Percentiles rank a stretch among this genome's conserved stretches.
Conservation (phyloP, 139 green algal species). For the Chlorella sp. region DNA sequence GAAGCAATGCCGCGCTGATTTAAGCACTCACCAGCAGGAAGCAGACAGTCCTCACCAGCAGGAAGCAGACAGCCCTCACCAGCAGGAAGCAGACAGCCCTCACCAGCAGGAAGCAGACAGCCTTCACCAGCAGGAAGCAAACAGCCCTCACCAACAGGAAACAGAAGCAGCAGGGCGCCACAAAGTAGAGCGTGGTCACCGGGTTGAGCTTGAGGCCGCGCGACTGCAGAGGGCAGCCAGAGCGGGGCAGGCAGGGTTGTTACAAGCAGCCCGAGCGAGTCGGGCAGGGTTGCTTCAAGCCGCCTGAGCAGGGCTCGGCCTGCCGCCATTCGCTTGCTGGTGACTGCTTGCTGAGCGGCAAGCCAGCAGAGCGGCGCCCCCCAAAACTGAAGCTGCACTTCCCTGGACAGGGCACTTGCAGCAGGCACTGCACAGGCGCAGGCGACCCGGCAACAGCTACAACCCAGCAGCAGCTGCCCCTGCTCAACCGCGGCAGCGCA, state of each 20-base stretch:
- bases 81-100: background rate
- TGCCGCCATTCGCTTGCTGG: too few relatives aligned
- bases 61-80: background rate
- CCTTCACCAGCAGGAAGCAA: background rate
- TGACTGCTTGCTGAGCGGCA: too few relatives aligned
- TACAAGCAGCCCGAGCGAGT: conserved; percentile 1
- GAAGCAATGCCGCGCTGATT: too few relatives aligned
- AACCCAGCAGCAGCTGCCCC: background rate
- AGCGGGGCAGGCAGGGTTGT: conserved; percentile 37
- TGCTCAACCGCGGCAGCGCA: too few relatives aligned
- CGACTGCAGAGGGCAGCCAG: conserved; percentile 36
- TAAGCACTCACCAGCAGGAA: background rate
- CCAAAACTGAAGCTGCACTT: too few relatives aligned
- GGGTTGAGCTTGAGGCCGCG: conserved; percentile 69
- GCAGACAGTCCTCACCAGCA: background rate
- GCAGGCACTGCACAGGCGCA: background rate
- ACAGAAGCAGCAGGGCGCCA: conserved; percentile 51
- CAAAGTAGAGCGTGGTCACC: conserved; percentile 66
- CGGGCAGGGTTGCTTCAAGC: too few relatives aligned
- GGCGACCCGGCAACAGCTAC: background rate
- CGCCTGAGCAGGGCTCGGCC: too few relatives aligned
- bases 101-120: conserved; percentile 1
- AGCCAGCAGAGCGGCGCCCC: too few relatives aligned
- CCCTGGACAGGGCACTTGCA: background rate
- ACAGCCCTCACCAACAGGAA: conserved; percentile 44